phyloP scores from a whole-genome alignment of 2,329 filamentous ascomycete genomes.

The Hypoxylon rubiginosum region DNA sequence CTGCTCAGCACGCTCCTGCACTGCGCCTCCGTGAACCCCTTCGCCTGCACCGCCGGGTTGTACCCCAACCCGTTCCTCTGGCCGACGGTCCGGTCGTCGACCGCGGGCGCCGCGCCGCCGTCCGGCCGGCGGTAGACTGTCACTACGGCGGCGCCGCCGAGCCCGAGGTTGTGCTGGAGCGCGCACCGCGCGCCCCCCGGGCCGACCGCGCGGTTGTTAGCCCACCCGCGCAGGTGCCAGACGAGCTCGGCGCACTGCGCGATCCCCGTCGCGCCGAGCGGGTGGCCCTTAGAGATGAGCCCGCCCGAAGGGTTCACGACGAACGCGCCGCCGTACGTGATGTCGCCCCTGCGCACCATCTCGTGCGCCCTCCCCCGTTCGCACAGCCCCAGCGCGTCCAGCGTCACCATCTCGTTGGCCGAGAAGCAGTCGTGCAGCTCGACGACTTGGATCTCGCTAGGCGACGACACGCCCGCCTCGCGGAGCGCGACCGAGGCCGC shows the following conservation, averaged over 20 bases:
- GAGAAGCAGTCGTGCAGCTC: conserved; percentile 98
- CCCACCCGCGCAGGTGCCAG: conserved; percentile 96
- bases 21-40: conserved; percentile 86
- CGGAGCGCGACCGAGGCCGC: conserved; percentile 78
- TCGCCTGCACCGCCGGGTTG: conserved; percentile 91
- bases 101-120: conserved; percentile 70
- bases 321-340: conserved; percentile 88
- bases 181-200: conserved; percentile 77
- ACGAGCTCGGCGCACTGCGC: conserved; percentile 95
- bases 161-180: conserved; percentile 92
- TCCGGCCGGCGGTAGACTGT: conserved; percentile 91
- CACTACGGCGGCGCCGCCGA: conserved; percentile 91
- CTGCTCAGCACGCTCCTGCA: conserved; percentile 78
- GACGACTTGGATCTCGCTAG: conserved; percentile 82
- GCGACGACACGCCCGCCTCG: conserved; percentile 75
- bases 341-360: conserved; percentile 86
- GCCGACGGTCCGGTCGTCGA: conserved; percentile 75
- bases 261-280: conserved; percentile 92
- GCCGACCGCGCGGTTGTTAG: conserved; percentile 85
- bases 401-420: conserved; percentile 90
- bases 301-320: conserved; percentile 95
- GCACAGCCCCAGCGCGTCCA: conserved; percentile 86
- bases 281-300: conserved; percentile 95
- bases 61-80: conserved; percentile 81
- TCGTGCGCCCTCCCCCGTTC: conserved; percentile 90